These are phyloP conservation scores for Zasmidium angulare DNA, from an alignment of 2,329 filamentous ascomycete species.

Conservation along the genomic window DNA sequence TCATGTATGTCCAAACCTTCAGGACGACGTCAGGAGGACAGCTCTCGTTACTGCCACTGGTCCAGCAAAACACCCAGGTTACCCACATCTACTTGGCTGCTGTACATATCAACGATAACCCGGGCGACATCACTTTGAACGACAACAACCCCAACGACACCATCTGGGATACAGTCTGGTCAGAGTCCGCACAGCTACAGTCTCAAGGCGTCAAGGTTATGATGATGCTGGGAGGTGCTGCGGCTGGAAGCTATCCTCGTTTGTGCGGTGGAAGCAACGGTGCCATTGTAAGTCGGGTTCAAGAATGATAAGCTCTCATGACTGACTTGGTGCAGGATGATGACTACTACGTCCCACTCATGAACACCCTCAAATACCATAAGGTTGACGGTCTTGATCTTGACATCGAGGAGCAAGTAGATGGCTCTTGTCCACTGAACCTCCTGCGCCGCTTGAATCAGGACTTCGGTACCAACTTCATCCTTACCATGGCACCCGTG, in stretches of 20 bases:
- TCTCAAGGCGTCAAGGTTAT: slow-evolving; percentile 30
- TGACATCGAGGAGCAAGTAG: slow-evolving; percentile 32
- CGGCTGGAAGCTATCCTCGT: slow-evolving; percentile 27
- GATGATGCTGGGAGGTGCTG: slow-evolving; percentile 35
- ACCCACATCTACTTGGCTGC: slow-evolving; percentile 32
- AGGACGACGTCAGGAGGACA: slow-evolving; percentile 22
- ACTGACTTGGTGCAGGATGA: slow-evolving; percentile 20
- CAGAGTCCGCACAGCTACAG: slow-evolving; percentile 28
- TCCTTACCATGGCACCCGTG: slow-evolving; percentile 35
- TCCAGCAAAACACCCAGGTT: slow-evolving; percentile 27
- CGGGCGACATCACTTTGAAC: slow-evolving; percentile 30
- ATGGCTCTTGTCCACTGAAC: slow-evolving; percentile 25
- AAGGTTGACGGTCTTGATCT: slow-evolving; percentile 33
- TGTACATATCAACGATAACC: slow-evolving; percentile 29
- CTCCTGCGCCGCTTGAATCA: slow-evolving; percentile 28
- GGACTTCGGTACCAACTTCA: slow-evolving; percentile 31
- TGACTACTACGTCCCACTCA: slow-evolving; percentile 29
- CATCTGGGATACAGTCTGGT: slow-evolving; percentile 26
- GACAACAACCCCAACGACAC: slow-evolving; percentile 27
- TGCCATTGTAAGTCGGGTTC: slow-evolving; percentile 13
- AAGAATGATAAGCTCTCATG: neutral
- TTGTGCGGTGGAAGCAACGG: slow-evolving; percentile 25
- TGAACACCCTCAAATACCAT: slow-evolving; percentile 26
- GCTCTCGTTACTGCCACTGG: slow-evolving; percentile 28
- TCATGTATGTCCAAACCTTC: slow-evolving; percentile 33